Percentiles rank a stretch among this genome's conserved stretches.
Conservation (phyloP, 148 eudicot species). For the Mesembryanthemum crystallinum region DNA sequence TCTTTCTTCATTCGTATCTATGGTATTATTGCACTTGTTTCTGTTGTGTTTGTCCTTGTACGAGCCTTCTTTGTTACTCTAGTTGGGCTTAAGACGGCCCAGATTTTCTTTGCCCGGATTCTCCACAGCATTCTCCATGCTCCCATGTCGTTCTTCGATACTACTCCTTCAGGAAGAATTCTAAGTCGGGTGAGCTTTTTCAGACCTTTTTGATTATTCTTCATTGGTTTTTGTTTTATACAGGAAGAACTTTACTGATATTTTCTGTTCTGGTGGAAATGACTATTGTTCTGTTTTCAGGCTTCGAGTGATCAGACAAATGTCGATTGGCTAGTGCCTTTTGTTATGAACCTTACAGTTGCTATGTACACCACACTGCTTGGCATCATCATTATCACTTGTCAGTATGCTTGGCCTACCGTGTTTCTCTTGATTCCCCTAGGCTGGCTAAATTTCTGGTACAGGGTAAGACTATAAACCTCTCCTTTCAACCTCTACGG, state of each 20-base stretch:
- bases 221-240: neutral
- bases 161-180: conserved; percentile 97
- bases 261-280: conserved; percentile 16
- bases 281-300: conserved; percentile 32
- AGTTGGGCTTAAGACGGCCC: conserved; percentile 78
- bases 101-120: conserved; percentile 58
- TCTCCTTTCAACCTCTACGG: neutral
- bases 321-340: conserved; percentile 71
- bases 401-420: conserved; percentile 96
- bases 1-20: conserved; percentile 65
- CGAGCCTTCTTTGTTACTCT: conserved; percentile 45
- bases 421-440: conserved; percentile 74
- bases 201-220: neutral
- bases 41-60: conserved; percentile 42
- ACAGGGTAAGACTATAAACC: conserved; percentile 50
- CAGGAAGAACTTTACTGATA: neutral
- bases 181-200: conserved; percentile 73
- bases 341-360: conserved; percentile 52
- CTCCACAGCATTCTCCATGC: conserved; percentile 77
- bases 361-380: conserved; percentile 61
- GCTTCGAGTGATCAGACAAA: conserved; percentile 90
- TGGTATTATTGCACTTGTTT: conserved; percentile 49
- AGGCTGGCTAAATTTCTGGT: conserved; percentile 91
- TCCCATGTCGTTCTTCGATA: conserved; percentile 97
- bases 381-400: conserved; percentile 79